Evolutionary conservation across 805 yeast genomes (phyloP).

Genomic region (Spencermartinsiella europaea): DNA sequence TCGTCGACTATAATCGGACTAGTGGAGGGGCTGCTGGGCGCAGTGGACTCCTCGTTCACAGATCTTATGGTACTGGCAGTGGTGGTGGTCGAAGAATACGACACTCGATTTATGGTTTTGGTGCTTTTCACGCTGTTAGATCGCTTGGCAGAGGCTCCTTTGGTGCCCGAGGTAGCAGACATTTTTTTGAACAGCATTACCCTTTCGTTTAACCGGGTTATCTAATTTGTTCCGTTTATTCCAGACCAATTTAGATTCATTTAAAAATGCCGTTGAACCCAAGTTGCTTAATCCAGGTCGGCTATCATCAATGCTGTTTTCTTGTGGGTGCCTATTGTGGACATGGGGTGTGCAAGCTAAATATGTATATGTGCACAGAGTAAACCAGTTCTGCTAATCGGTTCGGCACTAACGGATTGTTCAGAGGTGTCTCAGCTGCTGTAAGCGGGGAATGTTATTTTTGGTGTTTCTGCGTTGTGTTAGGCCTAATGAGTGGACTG

Average conservation of each 20-base stretch:
- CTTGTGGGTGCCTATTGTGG: no score
- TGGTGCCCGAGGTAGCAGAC: neutral
- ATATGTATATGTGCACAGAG: no score
- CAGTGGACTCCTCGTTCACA: neutral
- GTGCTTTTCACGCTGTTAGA: neutral
- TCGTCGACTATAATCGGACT: constrained; percentile 1
- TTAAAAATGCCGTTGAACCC: constrained; percentile 1
- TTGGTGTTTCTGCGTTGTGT: no score
- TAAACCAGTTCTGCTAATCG: no score
- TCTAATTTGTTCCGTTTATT: neutral
- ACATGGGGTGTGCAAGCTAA: no score
- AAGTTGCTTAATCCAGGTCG: neutral
- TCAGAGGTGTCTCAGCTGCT: no score
- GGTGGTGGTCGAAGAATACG: neutral
- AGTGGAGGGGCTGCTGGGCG: neutral
- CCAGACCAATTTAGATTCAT: neutral
- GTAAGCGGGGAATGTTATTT: no score
- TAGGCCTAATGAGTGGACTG: no score
- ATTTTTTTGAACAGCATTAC: neutral
- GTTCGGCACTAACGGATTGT: no score
- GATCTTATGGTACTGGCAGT: neutral
- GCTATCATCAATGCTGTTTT: neutral
- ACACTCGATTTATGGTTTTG: neutral
- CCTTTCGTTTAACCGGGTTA: neutral
- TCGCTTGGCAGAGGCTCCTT: neutral